phyloP scores from a whole-genome alignment of 2,329 filamentous ascomycete species.

The Neoarthrinium moseri region DNA sequence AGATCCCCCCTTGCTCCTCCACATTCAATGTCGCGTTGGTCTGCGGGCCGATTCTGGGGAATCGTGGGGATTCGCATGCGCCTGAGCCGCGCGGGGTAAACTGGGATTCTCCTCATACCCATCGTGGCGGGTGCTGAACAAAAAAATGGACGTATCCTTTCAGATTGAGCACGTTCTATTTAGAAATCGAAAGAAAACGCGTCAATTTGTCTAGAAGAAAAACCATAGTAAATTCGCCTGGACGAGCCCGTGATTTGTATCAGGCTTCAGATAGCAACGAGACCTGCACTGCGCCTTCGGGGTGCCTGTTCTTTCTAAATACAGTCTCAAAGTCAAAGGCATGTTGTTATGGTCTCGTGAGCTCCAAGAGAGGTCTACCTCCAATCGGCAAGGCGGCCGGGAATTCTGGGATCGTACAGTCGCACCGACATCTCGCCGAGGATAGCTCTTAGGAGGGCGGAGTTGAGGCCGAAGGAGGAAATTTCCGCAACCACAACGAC shows the following conservation, averaged over 20 bases:
- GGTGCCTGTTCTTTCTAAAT: background rate
- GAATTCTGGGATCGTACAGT: background rate
- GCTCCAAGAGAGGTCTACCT: background rate
- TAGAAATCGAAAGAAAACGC: background rate
- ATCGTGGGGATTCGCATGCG: background rate
- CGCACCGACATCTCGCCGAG: slow-evolving; percentile 7
- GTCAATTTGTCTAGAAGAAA: background rate
- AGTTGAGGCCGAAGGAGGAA: too few species aligned
- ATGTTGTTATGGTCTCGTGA: background rate
- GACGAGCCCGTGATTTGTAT: too few species aligned
- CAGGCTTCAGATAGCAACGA: too few species aligned
- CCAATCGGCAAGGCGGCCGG: slow-evolving; percentile 1
- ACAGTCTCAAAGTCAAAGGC: too few species aligned
- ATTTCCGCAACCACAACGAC: too few species aligned
- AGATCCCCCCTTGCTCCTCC: background rate
- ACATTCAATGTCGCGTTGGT: background rate
- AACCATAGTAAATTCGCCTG: background rate
- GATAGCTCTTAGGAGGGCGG: too few species aligned
- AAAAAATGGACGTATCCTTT: background rate
- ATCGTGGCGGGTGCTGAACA: background rate
- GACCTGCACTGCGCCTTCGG: too few species aligned
- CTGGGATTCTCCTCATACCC: background rate
- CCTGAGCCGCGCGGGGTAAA: background rate
- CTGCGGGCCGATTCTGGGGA: slow-evolving; percentile 10
- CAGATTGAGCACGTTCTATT: background rate